Evolutionary conservation across 2,329 filamentous ascomycete genomes (phyloP).

Genomic region (Pseudocercospora pini-densiflorae): DNA sequence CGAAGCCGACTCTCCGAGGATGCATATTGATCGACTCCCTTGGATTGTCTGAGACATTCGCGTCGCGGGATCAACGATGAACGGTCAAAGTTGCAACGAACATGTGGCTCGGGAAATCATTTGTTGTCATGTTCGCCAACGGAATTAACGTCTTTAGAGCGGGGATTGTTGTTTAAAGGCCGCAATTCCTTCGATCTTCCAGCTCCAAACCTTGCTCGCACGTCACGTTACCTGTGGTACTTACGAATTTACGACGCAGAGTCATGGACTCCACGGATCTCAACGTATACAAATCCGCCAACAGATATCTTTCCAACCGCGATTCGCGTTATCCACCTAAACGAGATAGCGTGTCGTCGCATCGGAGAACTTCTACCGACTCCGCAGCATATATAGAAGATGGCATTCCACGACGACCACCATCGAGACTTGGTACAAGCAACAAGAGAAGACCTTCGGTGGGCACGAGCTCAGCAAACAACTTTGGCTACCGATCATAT

Average conservation of each 20-base stretch:
- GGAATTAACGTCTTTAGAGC: not conserved
- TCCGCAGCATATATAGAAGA: not conserved
- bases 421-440: not conserved
- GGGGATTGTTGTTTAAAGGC: not conserved
- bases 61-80: not conserved
- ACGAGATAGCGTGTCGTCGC: not conserved
- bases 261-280: not conserved
- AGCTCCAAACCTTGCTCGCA: not conserved
- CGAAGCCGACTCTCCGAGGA: not conserved
- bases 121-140: not conserved
- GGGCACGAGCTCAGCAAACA: not conserved
- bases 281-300: not conserved
- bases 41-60: not conserved
- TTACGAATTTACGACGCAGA: not conserved
- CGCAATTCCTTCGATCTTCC: not conserved
- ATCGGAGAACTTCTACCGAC: not conserved
- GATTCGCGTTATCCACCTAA: not conserved
- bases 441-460: conserved; percentile 6
- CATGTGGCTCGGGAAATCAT: not conserved
- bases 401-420: not conserved
- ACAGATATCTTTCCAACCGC: not conserved
- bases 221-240: not conserved
- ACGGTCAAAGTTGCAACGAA: not conserved
- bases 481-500: conserved; percentile 5
- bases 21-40: not conserved